A percentile compares a stretch with the other conserved stretches of the same genome.
Conservation (phyloP, 2,329 filamentous ascomycete genomes). For the Diaporthe helianthi region DNA sequence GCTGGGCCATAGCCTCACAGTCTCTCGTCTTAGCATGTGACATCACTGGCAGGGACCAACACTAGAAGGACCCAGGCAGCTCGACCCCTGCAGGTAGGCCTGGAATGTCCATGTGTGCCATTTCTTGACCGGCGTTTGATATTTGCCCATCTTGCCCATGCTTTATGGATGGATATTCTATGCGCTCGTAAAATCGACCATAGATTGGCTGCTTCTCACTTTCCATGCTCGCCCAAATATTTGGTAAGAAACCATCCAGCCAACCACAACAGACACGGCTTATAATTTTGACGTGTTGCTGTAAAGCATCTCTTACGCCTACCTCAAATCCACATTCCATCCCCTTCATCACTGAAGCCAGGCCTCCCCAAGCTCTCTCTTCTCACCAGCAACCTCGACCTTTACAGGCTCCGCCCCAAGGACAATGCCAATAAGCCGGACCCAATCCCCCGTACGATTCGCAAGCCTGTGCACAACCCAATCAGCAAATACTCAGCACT, state of each 20-base stretch:
- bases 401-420: conserved; percentile 19
- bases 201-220: too few relatives aligned
- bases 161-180: too few relatives aligned
- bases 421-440: conserved; percentile 23
- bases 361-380: conserved; percentile 24
- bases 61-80: neutral
- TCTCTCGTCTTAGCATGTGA: conserved; percentile 29
- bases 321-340: neutral
- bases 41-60: conserved; percentile 28
- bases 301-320: too few relatives aligned
- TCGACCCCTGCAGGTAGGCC: neutral
- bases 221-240: too few relatives aligned
- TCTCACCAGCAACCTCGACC: conserved; percentile 16
- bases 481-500: conserved; percentile 1
- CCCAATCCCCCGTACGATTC: conserved; percentile 33
- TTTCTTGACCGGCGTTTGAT: neutral
- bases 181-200: too few relatives aligned
- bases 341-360: conserved; percentile 26
- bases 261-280: too few relatives aligned
- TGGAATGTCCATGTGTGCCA: too few relatives aligned
- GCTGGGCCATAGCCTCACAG: neutral
- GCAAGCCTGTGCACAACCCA: conserved; percentile 24
- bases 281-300: too few relatives aligned
- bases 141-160: too few relatives aligned
- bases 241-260: too few relatives aligned